Evolutionary conservation across 139 green algal species (phyloP).

Genomic region (Micromonas pusilla): DNA sequence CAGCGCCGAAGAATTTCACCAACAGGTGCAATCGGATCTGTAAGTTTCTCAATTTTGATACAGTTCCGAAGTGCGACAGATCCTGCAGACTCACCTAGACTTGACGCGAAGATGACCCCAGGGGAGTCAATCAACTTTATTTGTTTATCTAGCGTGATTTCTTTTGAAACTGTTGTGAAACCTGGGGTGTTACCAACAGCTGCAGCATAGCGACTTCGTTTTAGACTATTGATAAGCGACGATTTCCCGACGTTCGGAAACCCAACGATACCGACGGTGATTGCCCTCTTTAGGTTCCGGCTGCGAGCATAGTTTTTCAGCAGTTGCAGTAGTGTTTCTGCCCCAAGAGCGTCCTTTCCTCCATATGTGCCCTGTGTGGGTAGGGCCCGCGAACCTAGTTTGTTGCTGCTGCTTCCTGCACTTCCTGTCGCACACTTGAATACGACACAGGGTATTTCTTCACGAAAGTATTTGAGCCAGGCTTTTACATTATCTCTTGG

Average conservation of each 20-base stretch:
- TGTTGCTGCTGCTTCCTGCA: slow-evolving; percentile 54
- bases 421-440: slow-evolving; percentile 96
- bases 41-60: slow-evolving; percentile 78
- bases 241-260: slow-evolving; percentile 98
- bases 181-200: slow-evolving; percentile 51
- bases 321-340: slow-evolving; percentile 91
- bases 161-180: slow-evolving; percentile 64
- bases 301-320: slow-evolving; percentile 95
- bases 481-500: slow-evolving; percentile 28
- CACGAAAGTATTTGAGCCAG: slow-evolving; percentile 90
- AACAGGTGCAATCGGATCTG: slow-evolving; percentile 61
- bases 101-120: slow-evolving; percentile 66
- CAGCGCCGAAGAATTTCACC: slow-evolving; percentile 78
- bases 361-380: neutral
- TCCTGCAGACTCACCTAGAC: slow-evolving; percentile 46
- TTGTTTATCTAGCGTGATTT: slow-evolving; percentile 89
- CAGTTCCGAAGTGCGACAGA: slow-evolving; percentile 75
- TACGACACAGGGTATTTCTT: slow-evolving; percentile 87
- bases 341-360: slow-evolving; percentile 48
- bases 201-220: slow-evolving; percentile 66
- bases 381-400: neutral
- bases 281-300: slow-evolving; percentile 75
- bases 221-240: slow-evolving; percentile 94
- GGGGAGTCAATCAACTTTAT: slow-evolving; percentile 91
- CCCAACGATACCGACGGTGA: slow-evolving; percentile 94